These are phyloP conservation scores for Allantophomopsis cytisporea DNA, from an alignment of 2,329 filamentous ascomycete genomes.

Conservation along the genomic window DNA sequence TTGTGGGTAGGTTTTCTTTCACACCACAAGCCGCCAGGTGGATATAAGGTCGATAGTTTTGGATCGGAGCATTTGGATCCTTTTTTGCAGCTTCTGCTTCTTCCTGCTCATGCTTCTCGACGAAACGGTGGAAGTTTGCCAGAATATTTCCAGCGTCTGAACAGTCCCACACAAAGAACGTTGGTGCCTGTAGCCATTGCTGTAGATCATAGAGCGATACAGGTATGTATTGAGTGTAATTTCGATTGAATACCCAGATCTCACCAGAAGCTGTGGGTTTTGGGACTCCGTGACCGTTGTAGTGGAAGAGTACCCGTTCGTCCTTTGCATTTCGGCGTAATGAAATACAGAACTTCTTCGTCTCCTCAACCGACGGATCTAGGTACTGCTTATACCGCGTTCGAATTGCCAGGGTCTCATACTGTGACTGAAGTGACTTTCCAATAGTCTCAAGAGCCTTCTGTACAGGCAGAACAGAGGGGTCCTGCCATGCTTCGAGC, in stretches of 20 bases:
- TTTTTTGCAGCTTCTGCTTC: constrained; percentile 63
- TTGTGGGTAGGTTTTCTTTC: constrained; percentile 88
- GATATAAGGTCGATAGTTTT: constrained; percentile 57
- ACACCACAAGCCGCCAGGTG: constrained; percentile 85
- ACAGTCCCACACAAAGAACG: constrained; percentile 95
- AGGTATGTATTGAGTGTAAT: constrained; percentile 96
- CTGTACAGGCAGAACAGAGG: constrained; percentile 62
- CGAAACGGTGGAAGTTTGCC: constrained; percentile 85
- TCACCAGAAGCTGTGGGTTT: constrained; percentile 92
- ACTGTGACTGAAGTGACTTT: constrained; percentile 90
- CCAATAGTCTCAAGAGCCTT: constrained; percentile 91
- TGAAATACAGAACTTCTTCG: constrained; percentile 89
- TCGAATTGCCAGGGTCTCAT: constrained; percentile 85
- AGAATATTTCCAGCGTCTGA: constrained; percentile 94
- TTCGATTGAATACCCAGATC: constrained; percentile 99
- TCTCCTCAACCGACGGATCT: constrained; percentile 93
- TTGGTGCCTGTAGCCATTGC: constrained; percentile 89
- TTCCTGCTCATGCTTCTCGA: constrained; percentile 88
- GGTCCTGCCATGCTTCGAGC: constrained; percentile 94
- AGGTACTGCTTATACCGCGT: constrained; percentile 97
- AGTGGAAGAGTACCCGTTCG: constrained; percentile 92
- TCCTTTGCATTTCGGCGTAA: constrained; percentile 87
- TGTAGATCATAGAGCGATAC: constrained; percentile 92
- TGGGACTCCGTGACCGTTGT: constrained; percentile 95
- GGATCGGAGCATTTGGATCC: constrained; percentile 76